phyloP scores from a whole-genome alignment of 2,329 filamentous ascomycete species.

The Ophiosphaerella korrae region DNA sequence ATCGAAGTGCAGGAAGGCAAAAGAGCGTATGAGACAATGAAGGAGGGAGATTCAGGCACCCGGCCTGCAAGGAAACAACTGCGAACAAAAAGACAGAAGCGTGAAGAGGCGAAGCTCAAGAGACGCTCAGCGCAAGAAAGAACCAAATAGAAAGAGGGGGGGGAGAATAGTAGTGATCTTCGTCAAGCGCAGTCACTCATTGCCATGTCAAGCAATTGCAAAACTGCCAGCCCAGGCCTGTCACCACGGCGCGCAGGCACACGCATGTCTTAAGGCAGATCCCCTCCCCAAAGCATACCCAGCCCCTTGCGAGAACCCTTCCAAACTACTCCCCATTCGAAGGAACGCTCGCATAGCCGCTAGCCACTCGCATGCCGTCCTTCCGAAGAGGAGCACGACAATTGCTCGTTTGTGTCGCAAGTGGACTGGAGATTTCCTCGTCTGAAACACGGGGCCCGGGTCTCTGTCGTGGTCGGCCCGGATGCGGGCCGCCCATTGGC shows the following conservation, averaged over 20 bases:
- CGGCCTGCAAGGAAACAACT: constrained; percentile 38
- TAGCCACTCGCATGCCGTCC: constrained; percentile 2
- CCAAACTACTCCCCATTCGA: not conserved
- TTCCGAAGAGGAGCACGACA: not conserved
- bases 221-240: constrained; percentile 6
- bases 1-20: constrained; percentile 33
- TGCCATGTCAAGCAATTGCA: constrained; percentile 19
- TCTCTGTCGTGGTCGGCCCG: constrained; percentile 7
- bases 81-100: constrained; percentile 16
- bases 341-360: not conserved
- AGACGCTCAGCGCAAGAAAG: constrained; percentile 35
- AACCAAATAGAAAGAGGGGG: constrained; percentile 16
- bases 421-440: constrained; percentile 15
- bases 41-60: constrained; percentile 28
- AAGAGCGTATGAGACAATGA: constrained; percentile 29
- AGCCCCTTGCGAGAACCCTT: not conserved
- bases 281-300: constrained; percentile 3
- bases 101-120: constrained; percentile 14
- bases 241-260: constrained; percentile 3
- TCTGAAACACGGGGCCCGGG: constrained; percentile 26
- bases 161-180: constrained; percentile 24
- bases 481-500: constrained; percentile 19
- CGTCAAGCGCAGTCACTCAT: constrained; percentile 35
- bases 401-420: constrained; percentile 12
- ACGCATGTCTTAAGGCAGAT: constrained; percentile 30